A percentile compares a stretch with the other conserved stretches of the same genome.
phyloP scores from a whole-genome alignment of 257 asterid species.

The Nicotiana attenuata region DNA sequence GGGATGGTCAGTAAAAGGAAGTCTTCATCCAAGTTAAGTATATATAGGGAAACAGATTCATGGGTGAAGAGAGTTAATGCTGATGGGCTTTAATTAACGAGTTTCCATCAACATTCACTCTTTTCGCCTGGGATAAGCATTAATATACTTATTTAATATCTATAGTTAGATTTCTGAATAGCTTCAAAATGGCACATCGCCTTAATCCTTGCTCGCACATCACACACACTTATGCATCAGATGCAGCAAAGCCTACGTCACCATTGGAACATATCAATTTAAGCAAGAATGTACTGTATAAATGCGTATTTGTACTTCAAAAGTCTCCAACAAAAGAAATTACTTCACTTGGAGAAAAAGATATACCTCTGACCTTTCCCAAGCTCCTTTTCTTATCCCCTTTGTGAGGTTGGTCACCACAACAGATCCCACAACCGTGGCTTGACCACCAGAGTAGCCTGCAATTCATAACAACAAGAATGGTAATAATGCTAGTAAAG shows the following conservation, averaged over 20 bases:
- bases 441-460: slow-evolving; percentile 83
- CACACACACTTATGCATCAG: not conserved
- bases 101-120: not conserved
- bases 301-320: not conserved
- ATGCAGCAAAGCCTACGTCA: not conserved
- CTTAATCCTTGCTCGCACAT: not conserved
- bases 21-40: not conserved
- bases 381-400: slow-evolving; percentile 67
- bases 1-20: not conserved
- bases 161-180: not conserved
- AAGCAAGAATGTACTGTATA: not conserved
- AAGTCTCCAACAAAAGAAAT: not conserved
- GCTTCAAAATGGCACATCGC: not conserved
- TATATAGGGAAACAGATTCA: not conserved
- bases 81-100: not conserved
- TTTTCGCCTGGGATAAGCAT: not conserved
- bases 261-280: not conserved
- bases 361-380: slow-evolving; percentile 84
- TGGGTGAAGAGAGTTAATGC: not conserved
- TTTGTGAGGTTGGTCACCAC: slow-evolving; percentile 62
- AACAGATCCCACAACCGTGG: slow-evolving; percentile 75
- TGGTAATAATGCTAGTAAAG: not conserved
- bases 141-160: not conserved
- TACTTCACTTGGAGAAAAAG: not conserved
- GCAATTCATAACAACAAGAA: slow-evolving; percentile 10